Evolutionary conservation across 257 asterid genomes (phyloP).

Genomic region (Lycium barbarum): DNA sequence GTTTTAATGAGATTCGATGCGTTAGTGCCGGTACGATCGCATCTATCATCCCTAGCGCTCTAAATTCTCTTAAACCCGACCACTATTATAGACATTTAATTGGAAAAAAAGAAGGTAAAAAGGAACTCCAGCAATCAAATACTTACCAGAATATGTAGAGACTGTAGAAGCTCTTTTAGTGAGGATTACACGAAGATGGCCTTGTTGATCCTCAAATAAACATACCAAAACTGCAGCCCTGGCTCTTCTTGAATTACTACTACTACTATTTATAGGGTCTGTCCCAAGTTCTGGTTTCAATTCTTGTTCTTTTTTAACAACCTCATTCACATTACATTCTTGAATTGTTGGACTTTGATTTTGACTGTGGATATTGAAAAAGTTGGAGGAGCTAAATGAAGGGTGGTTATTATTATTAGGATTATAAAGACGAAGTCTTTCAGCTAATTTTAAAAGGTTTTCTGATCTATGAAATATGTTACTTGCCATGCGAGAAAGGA

Average conservation of each 20-base stretch:
- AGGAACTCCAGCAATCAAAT: neutral
- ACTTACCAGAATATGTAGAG: constrained; percentile 69
- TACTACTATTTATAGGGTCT: neutral
- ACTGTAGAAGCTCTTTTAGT: constrained; percentile 71
- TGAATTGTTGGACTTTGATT: constrained; percentile 27
- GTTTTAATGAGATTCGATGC: no score
- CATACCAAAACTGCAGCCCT: constrained; percentile 79
- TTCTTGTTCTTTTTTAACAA: neutral
- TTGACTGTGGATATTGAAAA: neutral
- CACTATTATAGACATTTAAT: no score
- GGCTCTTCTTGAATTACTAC: constrained; percentile 24
- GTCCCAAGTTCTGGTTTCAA: no score
- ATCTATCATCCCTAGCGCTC: no score
- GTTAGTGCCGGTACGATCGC: no score
- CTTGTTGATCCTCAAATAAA: constrained; percentile 62
- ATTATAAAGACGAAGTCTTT: constrained; percentile 51
- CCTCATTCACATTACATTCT: neutral
- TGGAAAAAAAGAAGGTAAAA: no score
- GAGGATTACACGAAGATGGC: constrained; percentile 74
- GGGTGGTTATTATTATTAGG: constrained; percentile 28
- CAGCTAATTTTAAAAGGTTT: constrained; percentile 44
- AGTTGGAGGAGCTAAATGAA: neutral
- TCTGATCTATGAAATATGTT: constrained; percentile 43
- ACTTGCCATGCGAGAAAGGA: constrained; percentile 41
- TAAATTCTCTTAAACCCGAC: no score